These are phyloP conservation scores for Rhododendron williamsianum DNA, from an alignment of 148 eudicot genomes.

Conservation along the genomic window DNA sequence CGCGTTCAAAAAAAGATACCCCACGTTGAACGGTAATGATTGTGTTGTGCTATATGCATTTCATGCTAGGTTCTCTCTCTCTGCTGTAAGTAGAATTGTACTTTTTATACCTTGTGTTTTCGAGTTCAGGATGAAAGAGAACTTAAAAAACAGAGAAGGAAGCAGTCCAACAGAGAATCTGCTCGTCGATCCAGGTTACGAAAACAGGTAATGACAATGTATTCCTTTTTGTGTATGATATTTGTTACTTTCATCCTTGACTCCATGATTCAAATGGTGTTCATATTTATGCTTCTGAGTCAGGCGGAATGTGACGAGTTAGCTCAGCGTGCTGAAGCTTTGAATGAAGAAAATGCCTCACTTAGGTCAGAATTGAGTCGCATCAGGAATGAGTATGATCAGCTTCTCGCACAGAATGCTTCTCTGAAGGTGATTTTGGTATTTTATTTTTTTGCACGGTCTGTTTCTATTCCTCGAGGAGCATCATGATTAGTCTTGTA, in stretches of 20 bases:
- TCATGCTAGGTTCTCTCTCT: background rate
- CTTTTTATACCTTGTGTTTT: background rate
- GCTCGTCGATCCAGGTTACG: slow-evolving; percentile 93
- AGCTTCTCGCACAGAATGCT: slow-evolving; percentile 61
- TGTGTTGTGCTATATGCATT: background rate
- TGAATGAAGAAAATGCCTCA: slow-evolving; percentile 73
- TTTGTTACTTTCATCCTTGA: background rate
- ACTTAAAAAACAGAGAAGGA: slow-evolving; percentile 80
- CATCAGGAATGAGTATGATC: slow-evolving; percentile 63
- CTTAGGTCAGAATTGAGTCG: slow-evolving; percentile 73
- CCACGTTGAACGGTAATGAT: background rate
- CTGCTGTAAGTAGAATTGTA: background rate
- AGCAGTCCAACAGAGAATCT: slow-evolving; percentile 92
- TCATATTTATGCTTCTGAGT: slow-evolving; percentile 5
- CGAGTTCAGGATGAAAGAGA: slow-evolving; percentile 82
- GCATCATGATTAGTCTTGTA: background rate
- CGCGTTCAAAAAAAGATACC: background rate
- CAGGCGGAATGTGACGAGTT: slow-evolving; percentile 94
- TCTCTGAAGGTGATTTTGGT: slow-evolving; percentile 58
- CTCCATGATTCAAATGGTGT: background rate
- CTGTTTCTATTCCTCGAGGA: background rate
- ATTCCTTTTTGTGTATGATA: background rate
- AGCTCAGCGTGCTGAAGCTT: slow-evolving; percentile 75
- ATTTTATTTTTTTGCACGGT: background rate
- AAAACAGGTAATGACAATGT: slow-evolving; percentile 56